Base-by-base conservation (phyloP, 768 basidiomycete species). In the Trametes meyenii region DNA sequence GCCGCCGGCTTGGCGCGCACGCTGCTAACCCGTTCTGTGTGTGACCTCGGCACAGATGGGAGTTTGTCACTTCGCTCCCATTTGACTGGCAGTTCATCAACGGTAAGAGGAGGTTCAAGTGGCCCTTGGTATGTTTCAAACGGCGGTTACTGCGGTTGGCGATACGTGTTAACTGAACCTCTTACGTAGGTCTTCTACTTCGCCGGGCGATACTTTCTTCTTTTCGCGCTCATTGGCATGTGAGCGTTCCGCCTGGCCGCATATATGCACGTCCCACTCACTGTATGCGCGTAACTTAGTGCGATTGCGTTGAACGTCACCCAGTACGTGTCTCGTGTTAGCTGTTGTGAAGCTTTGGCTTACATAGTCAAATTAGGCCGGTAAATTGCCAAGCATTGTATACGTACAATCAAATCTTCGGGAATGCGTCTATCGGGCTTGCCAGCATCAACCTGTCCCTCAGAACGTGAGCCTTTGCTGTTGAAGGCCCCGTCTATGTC, bases 161-260 rank as follows among this genome's bases (percentile, higher is more conserved):
- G 11, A 23, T 38, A 26, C 11, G n/a, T 39, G n/a, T 5, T 23
- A 13, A 16, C 39, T 58, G 38, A 43, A 39, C 16, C 3, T 16
- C n/a, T 14, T 3, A 16, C 7, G 12, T 21, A 81, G 79, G 68
- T 73, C 29, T 81, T 80, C 61, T 82, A 82, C 68, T 81, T 82
- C 55, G 63, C 74, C 6, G 77, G 76, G 3, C 78, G 81, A 58
- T 82, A 82, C 70, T 58, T 75, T 35, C 66, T 82, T 38, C 69
- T 82, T 17, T 76, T 76, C 50, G 77, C 81, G 10, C 69, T 82
- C 67, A 74, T 82, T 19, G 81, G 81, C 60, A 80, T 82, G 81
- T 80, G 61, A 63, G 78, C 40, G 65, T 6, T 5, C 44, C 51
- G 19, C n/a, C n/a, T 35, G 24, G 21, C 19, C 45, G 23, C 39